phyloP scores from a whole-genome alignment of 78 protist species.

The Chrysochromulina parva region DNA sequence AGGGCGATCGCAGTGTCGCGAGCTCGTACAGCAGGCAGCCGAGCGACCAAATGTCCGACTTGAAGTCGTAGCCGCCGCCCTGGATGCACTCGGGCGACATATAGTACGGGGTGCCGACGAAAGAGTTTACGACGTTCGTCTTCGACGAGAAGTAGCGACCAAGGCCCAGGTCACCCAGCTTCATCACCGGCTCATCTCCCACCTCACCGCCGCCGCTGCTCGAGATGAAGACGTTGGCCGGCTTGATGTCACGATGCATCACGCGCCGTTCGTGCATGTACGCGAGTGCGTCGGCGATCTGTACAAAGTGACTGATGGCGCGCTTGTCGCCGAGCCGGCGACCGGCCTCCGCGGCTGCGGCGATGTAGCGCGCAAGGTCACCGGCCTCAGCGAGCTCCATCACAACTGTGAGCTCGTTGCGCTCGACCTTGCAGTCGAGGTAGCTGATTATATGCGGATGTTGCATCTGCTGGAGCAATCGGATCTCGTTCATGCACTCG shows the following conservation, averaged over 20 bases:
- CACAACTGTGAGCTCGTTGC: conserved; percentile 48
- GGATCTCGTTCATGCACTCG: conserved; percentile 53
- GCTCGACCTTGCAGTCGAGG: conserved; percentile 40
- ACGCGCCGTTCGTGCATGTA: conserved; percentile 58
- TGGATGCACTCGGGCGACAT: conserved; percentile 29
- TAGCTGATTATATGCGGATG: conserved; percentile 55
- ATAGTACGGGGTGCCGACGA: conserved; percentile 41
- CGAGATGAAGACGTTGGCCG: conserved; percentile 62
- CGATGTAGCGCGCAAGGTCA: conserved; percentile 34
- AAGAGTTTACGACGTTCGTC: not conserved
- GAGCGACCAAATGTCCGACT: conserved; percentile 43
- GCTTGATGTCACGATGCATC: conserved; percentile 77
- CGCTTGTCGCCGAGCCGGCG: not conserved
- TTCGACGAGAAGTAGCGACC: conserved; percentile 40
- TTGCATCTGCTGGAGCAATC: not conserved
- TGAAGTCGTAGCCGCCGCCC: conserved; percentile 25
- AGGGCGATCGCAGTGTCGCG: conserved; percentile 42
- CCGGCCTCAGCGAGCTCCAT: conserved; percentile 56
- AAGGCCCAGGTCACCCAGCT: conserved; percentile 49
- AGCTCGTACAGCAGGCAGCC: conserved; percentile 54
- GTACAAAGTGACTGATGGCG: not conserved
- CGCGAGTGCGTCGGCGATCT: conserved; percentile 38
- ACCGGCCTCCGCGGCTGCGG: not conserved
- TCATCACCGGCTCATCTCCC: not conserved
- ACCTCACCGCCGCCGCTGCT: too few species aligned